These are phyloP conservation scores for Tinospora cordifolia DNA, from an alignment of 164 flowering plant species.

Conservation along the genomic window DNA sequence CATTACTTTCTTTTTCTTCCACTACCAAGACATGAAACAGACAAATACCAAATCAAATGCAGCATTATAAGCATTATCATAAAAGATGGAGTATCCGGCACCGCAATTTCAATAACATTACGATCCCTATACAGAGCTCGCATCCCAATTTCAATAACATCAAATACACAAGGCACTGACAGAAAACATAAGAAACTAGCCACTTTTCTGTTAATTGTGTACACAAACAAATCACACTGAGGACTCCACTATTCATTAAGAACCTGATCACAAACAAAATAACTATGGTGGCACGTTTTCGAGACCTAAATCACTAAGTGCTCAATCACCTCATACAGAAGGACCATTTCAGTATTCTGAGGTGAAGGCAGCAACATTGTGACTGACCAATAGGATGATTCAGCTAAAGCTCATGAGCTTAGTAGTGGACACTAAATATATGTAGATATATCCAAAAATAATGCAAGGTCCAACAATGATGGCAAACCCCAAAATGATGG, in stretches of 20 bases:
- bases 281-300: background rate
- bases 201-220: background rate
- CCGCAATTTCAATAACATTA: too few species aligned
- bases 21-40: too few species aligned
- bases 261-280: background rate
- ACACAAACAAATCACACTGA: background rate
- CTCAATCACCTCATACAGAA: background rate
- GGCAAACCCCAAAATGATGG: background rate
- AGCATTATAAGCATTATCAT: too few species aligned
- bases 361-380: background rate
- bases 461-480: background rate
- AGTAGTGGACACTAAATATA: background rate
- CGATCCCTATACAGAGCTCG: too few species aligned
- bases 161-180: background rate
- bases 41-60: too few species aligned
- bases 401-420: background rate
- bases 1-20: too few species aligned
- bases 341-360: background rate
- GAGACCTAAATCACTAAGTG: background rate
- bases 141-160: too few species aligned
- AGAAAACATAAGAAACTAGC: background rate
- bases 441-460: too few species aligned
- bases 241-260: background rate
- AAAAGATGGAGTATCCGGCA: too few species aligned
- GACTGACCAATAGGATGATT: background rate